Base-by-base conservation (phyloP, 2,329 filamentous ascomycete species). In the Eutypella sp. region DNA sequence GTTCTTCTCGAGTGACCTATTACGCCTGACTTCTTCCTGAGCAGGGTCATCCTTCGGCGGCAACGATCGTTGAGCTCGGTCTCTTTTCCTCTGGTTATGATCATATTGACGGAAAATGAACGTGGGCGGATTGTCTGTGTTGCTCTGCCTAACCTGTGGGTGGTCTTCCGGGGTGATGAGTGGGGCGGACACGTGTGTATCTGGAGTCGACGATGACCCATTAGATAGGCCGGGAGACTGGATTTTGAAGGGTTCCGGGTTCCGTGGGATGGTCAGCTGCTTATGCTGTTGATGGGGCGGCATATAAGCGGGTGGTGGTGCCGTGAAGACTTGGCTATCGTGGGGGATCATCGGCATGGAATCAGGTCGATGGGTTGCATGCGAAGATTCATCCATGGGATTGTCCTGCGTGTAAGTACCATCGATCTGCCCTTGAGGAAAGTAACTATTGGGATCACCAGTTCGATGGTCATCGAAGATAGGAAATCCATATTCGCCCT, bases 1-100 rank as follows among this genome's bases (percentile, higher is more conserved):
- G 61, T 90, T 90, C 49, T 85, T 78, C 63, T 87, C 82, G 0
- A 88, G 72, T 54, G 82, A 83, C 50, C 74, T 75, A 49, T 70
- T 73, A 23, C 79, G 71, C 55, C 77, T 80, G 7, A 59, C 59
- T 1, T 66, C 62, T 9, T 72, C 68, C 3, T 54, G 60, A 1
- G 50, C 54, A 22, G 44, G 42, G 11, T 47, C 43, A 38, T 50
- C 6, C 20, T 54, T 48, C 42, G 53, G 47, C 38, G 60, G 47
- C 42, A 47, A 53, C 24, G 47, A 55, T 38, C 40, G 22, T 6
- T 22, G 25, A 18, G 33, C 23, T 15, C 37, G 24, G 6, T 8
- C n/a, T 40, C 44, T 22, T 22, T 44, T 24, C 15, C 29, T 29
- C 25, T 13, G 5, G 13, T 5, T n/a, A 15, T 33, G 11, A 15